phyloP scores from a whole-genome alignment of 2,329 filamentous ascomycete species.

The Corynespora cassiicola region DNA sequence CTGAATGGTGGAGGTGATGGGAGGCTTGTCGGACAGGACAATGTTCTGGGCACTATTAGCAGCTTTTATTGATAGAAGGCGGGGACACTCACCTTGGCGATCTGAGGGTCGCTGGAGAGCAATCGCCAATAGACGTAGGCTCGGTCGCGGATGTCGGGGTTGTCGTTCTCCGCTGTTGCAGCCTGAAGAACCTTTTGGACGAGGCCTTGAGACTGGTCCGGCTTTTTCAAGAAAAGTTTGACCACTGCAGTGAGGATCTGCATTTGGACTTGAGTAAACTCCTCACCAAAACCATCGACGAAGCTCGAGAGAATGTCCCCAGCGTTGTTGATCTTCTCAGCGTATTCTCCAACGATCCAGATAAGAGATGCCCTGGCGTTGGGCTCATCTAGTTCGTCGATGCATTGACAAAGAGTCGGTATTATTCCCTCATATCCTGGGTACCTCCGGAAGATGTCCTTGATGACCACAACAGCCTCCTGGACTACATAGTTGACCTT shows the following conservation, averaged over 20 bases:
- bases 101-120: slow-evolving; percentile 86
- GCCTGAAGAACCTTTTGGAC: slow-evolving; percentile 94
- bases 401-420: slow-evolving; percentile 92
- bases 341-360: slow-evolving; percentile 99
- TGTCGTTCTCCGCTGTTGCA: slow-evolving; percentile 94
- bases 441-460: slow-evolving; percentile 97
- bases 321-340: slow-evolving; percentile 99
- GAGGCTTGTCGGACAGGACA: slow-evolving; percentile 90
- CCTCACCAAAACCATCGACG: slow-evolving; percentile 92
- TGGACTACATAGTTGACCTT: slow-evolving; percentile 99
- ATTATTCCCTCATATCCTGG: slow-evolving; percentile 98
- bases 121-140: slow-evolving; percentile 99
- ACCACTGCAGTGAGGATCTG: slow-evolving; percentile 97
- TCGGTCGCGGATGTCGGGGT: slow-evolving; percentile 94
- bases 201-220: slow-evolving; percentile 85
- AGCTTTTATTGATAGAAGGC: neutral
- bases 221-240: slow-evolving; percentile 97
- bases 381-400: slow-evolving; percentile 95
- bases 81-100: slow-evolving; percentile 78
- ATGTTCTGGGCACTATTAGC: slow-evolving; percentile 65
- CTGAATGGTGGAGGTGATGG: slow-evolving; percentile 92
- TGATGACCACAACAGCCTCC: slow-evolving; percentile 98
- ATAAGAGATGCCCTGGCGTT: slow-evolving; percentile 89
- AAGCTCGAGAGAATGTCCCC: slow-evolving; percentile 91
- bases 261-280: slow-evolving; percentile 97